A percentile compares a stretch with the other conserved stretches of the same genome.
phyloP scores from a whole-genome alignment of 768 basidiomycete genomes.

The Tricholoma flavovirens region DNA sequence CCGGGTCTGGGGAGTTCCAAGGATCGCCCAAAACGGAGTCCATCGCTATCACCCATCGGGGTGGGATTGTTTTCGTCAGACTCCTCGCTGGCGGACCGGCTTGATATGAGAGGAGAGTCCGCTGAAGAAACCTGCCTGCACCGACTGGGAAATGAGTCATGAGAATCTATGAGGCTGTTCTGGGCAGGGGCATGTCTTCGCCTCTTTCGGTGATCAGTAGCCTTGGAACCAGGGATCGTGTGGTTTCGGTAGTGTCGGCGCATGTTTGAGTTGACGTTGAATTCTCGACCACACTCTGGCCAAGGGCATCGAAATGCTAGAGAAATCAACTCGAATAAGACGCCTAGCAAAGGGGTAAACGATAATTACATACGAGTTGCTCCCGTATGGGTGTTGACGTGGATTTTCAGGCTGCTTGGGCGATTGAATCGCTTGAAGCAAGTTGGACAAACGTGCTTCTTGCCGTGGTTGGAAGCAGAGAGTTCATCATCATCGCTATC shows the following conservation, averaged over 20 bases:
- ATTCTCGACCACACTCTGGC: constrained; percentile 68
- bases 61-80: constrained; percentile 21
- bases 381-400: constrained; percentile 65
- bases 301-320: constrained; percentile 70
- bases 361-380: constrained; percentile 49
- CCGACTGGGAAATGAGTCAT: background rate
- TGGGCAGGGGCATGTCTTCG: constrained; percentile 20
- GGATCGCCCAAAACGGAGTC: background rate
- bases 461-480: constrained; percentile 24
- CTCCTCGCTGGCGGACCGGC: constrained; percentile 20
- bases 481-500: constrained; percentile 19
- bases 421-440: constrained; percentile 65
- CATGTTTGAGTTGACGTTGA: constrained; percentile 86
- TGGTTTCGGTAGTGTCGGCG: constrained; percentile 75
- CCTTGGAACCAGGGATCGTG: constrained; percentile 25
- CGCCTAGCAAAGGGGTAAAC: background rate
- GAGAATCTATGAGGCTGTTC: constrained; percentile 9
- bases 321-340: constrained; percentile 2
- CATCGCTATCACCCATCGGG: constrained; percentile 7
- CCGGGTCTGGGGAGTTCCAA: background rate
- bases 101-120: constrained; percentile 17
- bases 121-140: background rate
- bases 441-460: constrained; percentile 45
- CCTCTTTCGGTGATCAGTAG: constrained; percentile 19
- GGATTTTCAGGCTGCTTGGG: constrained; percentile 61